Base-by-base conservation (phyloP, 148 eudicot genomes). In the Silene uniflora region DNA sequence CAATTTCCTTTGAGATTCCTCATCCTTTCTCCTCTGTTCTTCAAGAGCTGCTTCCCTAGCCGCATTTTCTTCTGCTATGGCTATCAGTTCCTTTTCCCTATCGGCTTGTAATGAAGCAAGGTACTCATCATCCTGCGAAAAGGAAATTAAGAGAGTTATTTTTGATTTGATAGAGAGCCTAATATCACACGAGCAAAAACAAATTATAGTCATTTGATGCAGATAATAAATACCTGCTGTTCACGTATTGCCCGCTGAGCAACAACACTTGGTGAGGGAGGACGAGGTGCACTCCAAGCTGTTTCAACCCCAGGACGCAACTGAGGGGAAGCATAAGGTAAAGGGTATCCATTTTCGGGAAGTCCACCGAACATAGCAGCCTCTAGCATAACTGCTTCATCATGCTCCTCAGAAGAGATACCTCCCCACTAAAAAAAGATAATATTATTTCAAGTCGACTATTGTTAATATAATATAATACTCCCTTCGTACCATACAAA, bases 301-400 rank as follows among this genome's bases (percentile, higher is more conserved):
- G 85, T 77, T 65, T 80, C 84, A 10, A 82, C 35, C 54, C 86
- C 92, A 81, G 89, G 86, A 68, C 71, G 88, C 84, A 81, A 49
- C 46, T 76, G 91, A 82, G 81, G 88, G 21, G 90, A 85, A 66
- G 88, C 89, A 83, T 80, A 87, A 59, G 95, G 89, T 67, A 85
- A 72, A 78, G 54, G 88, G 78, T 86, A 90, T 71, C 85, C 84
- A 63, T 82, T 82, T 67, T 84, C 93, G 56, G 92, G 94, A 22
- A 88, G 65, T 77, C 92, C 95, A 69, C 98, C 99, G 89, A 96
- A 95, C 84, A 96, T 87, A 62, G 99, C 99, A 84, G 99, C 98
- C 83, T 95, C 99, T 44, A 95, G 86, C 99, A 95, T 95, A 75
- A 95, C 91, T 54, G 99, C 98, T 86, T 96, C 99, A 80, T 96